Conservation (phyloP, 1,284 basidiomycete species). For the Wallemia mellicola region DNA sequence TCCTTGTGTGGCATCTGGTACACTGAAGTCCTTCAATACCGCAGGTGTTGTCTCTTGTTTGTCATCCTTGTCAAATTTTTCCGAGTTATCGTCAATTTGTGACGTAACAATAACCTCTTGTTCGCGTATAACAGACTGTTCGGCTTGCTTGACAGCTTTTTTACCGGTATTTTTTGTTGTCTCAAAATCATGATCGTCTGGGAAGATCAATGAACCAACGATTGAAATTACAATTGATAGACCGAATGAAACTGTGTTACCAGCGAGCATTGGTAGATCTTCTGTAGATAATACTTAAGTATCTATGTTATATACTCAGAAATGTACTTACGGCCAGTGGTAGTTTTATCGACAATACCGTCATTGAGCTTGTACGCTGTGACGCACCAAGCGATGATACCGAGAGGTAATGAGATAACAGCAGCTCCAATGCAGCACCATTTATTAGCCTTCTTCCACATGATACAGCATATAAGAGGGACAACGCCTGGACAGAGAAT, state of each 20-base stretch:
- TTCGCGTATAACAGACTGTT: constrained; percentile 21
- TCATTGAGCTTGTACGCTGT: constrained; percentile 37
- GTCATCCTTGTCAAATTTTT: constrained; percentile 5
- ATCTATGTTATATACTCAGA: too few relatives aligned
- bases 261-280: constrained; percentile 34
- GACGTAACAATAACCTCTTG: constrained; percentile 5
- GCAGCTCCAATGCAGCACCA: constrained; percentile 43
- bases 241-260: constrained; percentile 58
- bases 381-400: constrained; percentile 48
- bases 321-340: constrained; percentile 19
- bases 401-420: constrained; percentile 35
- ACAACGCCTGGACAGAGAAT: constrained; percentile 51
- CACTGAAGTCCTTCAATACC: neutral
- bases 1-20: constrained; percentile 12
- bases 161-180: constrained; percentile 28
- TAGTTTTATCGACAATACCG: constrained; percentile 33
- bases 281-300: neutral
- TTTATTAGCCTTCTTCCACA: constrained; percentile 56
- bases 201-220: constrained; percentile 27
- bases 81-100: constrained; percentile 1
- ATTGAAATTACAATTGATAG: constrained; percentile 47
- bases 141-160: neutral
- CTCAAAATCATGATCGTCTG: constrained; percentile 49
- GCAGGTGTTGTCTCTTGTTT: neutral
- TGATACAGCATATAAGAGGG: constrained; percentile 38